Evolutionary conservation across 2,329 filamentous ascomycete species (phyloP).

Genomic region (Xylariaceae sp.): DNA sequence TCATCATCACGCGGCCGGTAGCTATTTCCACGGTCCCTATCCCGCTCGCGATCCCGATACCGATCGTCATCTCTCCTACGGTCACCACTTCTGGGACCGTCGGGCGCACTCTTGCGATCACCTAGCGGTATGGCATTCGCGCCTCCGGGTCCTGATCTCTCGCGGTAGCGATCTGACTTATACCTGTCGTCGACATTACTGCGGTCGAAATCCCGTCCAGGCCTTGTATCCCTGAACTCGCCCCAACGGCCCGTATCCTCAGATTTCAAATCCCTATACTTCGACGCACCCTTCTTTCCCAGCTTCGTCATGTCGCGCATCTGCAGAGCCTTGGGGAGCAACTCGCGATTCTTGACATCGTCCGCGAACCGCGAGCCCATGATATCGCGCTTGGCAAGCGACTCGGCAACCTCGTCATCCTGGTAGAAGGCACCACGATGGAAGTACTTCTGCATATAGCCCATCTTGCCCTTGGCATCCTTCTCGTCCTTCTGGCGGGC

Average conservation of each 20-base stretch:
- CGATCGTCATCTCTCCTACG: slow-evolving; percentile 25
- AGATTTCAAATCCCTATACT: slow-evolving; percentile 78
- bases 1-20: slow-evolving; percentile 33
- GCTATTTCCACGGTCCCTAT: slow-evolving; percentile 29
- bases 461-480: slow-evolving; percentile 71
- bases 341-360: slow-evolving; percentile 73
- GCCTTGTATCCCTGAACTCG: slow-evolving; percentile 49
- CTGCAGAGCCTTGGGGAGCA: slow-evolving; percentile 86
- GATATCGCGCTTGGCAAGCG: slow-evolving; percentile 73
- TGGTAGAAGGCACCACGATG: slow-evolving; percentile 96
- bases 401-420: slow-evolving; percentile 69
- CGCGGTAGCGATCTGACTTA: slow-evolving; percentile 54
- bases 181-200: slow-evolving; percentile 60
- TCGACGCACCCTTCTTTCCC: slow-evolving; percentile 84
- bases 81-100: slow-evolving; percentile 38
- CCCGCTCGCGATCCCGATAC: slow-evolving; percentile 19
- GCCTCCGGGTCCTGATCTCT: slow-evolving; percentile 46
- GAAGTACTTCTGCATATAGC: slow-evolving; percentile 92
- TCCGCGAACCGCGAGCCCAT: slow-evolving; percentile 82
- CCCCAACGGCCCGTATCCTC: slow-evolving; percentile 93
- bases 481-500: slow-evolving; percentile 76
- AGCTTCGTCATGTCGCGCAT: slow-evolving; percentile 90
- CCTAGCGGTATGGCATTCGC: slow-evolving; percentile 68
- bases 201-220: slow-evolving; percentile 37
- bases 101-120: slow-evolving; percentile 44